Evolutionary conservation across 371 early-diverging fungal genomes (phyloP).

Genomic region (Batrachochytrium dendrobatidis): DNA sequence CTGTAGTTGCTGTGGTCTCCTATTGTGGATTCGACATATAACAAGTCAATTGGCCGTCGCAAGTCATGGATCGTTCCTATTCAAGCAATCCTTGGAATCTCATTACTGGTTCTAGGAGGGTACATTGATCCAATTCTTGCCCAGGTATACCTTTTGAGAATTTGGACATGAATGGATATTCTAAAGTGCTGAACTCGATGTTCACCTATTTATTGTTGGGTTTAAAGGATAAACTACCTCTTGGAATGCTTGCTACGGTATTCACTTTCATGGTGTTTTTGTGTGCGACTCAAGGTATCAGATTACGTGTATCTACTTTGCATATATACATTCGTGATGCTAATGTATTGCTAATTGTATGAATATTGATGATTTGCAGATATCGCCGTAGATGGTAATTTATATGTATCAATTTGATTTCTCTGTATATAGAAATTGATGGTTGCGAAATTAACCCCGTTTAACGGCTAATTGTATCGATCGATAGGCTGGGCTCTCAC

Average conservation of each 20-base stretch:
- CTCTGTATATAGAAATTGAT: neutral
- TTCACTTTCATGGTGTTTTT: slow-evolving; percentile 73
- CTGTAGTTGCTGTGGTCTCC: slow-evolving; percentile 85
- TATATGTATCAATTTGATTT: neutral
- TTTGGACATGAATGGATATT: neutral
- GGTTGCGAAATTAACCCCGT: neutral
- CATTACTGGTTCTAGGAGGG: slow-evolving; percentile 70
- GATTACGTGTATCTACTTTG: no score
- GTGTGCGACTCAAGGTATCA: slow-evolving; percentile 88
- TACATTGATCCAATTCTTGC: slow-evolving; percentile 68
- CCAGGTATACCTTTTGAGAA: no score
- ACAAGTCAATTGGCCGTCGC: slow-evolving; percentile 73
- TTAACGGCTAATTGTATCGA: neutral
- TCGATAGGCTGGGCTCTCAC: slow-evolving; percentile 80
- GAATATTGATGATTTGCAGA: slow-evolving; percentile 51
- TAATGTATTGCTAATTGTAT: neutral
- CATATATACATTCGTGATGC: neutral
- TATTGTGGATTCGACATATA: slow-evolving; percentile 85
- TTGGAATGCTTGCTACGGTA: slow-evolving; percentile 24
- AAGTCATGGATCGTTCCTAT: slow-evolving; percentile 99
- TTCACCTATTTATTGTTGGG: neutral
- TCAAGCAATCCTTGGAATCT: slow-evolving; percentile 67
- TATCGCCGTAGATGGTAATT: slow-evolving; percentile 88
- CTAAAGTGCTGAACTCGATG: slow-evolving; percentile 3
- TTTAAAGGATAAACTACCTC: slow-evolving; percentile 28